Percentiles rank a stretch among this genome's conserved stretches.
These are phyloP conservation scores for Taphrina sp. DNA, from an alignment of 1,139 yeast species.

Conservation along the genomic window DNA sequence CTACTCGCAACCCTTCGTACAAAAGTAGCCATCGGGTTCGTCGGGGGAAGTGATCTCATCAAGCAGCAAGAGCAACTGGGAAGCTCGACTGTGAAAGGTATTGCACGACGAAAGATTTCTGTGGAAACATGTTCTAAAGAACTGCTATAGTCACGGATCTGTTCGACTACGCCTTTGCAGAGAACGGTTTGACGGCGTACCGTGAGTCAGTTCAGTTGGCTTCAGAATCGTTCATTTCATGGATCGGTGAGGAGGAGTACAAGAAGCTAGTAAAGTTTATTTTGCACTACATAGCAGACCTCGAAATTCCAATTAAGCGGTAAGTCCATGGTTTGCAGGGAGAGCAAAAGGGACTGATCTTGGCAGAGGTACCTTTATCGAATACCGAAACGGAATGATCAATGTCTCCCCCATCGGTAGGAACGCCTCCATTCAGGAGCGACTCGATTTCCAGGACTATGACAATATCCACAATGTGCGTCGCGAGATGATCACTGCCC, in stretches of 20 bases:
- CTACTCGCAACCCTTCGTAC: constrained; percentile 72
- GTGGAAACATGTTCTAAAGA: too few relatives aligned
- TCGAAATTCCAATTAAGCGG: constrained; percentile 75
- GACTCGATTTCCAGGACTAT: constrained; percentile 82
- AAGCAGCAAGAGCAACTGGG: constrained; percentile 98
- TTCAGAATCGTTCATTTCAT: constrained; percentile 74
- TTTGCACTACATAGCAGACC: constrained; percentile 74
- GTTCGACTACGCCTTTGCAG: constrained; percentile 94
- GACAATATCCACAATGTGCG: constrained; percentile 80
- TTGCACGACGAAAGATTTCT: too few relatives aligned
- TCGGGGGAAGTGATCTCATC: constrained; percentile 93
- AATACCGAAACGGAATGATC: constrained; percentile 99
- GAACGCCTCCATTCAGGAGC: constrained; percentile 90
- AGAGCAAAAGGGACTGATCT: too few relatives aligned
- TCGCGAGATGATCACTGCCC: constrained; percentile 75
- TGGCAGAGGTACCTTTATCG: constrained; percentile 91
- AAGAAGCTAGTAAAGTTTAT: constrained; percentile 82
- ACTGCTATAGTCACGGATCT: constrained; percentile 54
- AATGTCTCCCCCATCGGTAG: constrained; percentile 98
- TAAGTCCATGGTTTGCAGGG: constrained; percentile 29
- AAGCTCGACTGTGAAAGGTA: constrained; percentile 45
- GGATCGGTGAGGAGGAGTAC: constrained; percentile 96
- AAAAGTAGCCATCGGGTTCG: constrained; percentile 93
- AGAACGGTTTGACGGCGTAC: constrained; percentile 97
- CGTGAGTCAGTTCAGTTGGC: constrained; percentile 83